phyloP scores from a whole-genome alignment of 495 filamentous ascomycete genomes.

The Penicillium herquei region DNA sequence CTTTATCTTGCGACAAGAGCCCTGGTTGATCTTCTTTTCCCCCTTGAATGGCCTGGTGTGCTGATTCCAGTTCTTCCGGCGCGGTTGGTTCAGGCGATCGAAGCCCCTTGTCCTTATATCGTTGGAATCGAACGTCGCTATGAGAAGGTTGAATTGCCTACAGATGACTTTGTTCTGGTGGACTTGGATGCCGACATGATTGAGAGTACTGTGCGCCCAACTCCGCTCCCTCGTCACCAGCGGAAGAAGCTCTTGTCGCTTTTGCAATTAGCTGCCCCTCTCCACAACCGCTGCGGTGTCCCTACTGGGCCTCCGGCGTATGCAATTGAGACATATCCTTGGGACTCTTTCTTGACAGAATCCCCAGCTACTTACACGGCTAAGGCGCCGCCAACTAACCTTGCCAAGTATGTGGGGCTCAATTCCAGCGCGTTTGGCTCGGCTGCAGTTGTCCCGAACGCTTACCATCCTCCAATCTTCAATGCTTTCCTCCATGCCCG shows the following conservation, averaged over 20 bases:
- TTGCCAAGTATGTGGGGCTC: conserved; percentile 81
- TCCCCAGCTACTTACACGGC: conserved; percentile 74
- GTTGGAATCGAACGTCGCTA: conserved; percentile 93
- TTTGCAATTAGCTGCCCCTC: conserved; percentile 85
- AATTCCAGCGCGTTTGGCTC: conserved; percentile 84
- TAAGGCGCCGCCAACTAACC: conserved; percentile 63
- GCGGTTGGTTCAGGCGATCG: conserved; percentile 80
- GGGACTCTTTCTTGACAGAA: conserved; percentile 84
- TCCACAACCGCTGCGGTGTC: conserved; percentile 84
- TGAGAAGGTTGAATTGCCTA: conserved; percentile 84
- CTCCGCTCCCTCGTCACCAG: conserved; percentile 80
- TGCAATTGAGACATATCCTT: conserved; percentile 87
- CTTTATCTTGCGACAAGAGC: conserved; percentile 87
- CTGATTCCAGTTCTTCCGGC: conserved; percentile 91
- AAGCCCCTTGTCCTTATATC: conserved; percentile 96
- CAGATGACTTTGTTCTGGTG: conserved; percentile 95
- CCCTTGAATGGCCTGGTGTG: conserved; percentile 86
- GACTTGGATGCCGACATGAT: conserved; percentile 90
- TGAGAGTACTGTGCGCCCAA: conserved; percentile 71
- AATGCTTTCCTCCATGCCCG: conserved; percentile 86
- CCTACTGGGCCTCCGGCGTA: conserved; percentile 86
- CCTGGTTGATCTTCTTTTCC: conserved; percentile 80
- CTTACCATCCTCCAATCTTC: conserved; percentile 63
- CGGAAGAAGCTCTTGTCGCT: conserved; percentile 85
- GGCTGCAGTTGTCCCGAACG: conserved; percentile 51